Evolutionary conservation across 176 grass and related monocot species (phyloP), one percentile per base, ranked within the genome.

Genomic region (Phoenix roebelenii): DNA sequence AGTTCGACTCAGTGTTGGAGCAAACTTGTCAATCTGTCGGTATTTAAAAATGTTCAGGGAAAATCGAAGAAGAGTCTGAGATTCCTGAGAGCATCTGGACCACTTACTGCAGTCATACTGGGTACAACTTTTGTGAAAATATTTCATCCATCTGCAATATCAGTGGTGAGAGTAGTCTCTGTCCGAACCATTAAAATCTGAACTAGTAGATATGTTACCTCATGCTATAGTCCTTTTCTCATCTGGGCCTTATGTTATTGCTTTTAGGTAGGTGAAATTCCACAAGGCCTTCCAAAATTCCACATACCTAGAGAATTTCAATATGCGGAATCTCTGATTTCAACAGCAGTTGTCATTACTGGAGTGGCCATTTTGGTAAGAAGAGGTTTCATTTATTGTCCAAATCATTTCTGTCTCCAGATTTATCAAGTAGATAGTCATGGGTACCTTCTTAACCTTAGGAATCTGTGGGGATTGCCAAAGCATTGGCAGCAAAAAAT

Each of bases 391-490:
- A 50, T 49, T 58, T 56, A 16, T 22, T 49, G 59, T 60, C 65
- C 18, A 44, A 44, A 44, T 44, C 1, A 44, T 44, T 44, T 44
- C 12, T 44, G 28, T 44, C 35, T 44, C 10, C 10, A 44, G 35
- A 14, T 44, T 12, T 44, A 44, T 44, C 2, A 44, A 44, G 2
- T 44, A 44, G 35, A 44, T 57, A 18, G 18, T 20, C 16, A 82
- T 68, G 77, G 54, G 16, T 17, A 56, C 23, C 29, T 63, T 22
- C 22, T 4, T 28, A 57, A 75, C 77, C 70, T 63, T 75, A 97
- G 92, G 92, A 97, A 76, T 97, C 92, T 75, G 92, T 97, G 74
- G 92, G 92, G 49, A 97, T 97, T 50, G 92, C 92, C 69, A 97
- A 97, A 88, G 92, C 92, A 57, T 87, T 97, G 66, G 92, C 92